Percentiles rank a stretch among this genome's conserved stretches.
phyloP scores from a whole-genome alignment of 1,284 basidiomycete species.

The Rhodotorula sp. region DNA sequence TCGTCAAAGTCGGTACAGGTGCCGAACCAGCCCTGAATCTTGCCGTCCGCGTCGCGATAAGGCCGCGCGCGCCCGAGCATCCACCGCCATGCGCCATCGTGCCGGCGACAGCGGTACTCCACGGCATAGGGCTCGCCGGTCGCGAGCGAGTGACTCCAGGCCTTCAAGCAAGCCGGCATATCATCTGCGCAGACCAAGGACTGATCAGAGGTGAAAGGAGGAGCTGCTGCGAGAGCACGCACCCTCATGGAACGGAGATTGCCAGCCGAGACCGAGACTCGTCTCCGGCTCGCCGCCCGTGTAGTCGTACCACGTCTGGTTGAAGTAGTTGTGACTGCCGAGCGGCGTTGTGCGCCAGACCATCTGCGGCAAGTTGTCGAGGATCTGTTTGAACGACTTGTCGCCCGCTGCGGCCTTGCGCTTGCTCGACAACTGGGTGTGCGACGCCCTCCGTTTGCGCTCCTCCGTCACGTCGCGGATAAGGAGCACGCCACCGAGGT shows the following conservation, averaged over 20 bases:
- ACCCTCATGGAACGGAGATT: constrained; percentile 47
- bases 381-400: constrained; percentile 20
- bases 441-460: not conserved
- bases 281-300: constrained; percentile 47
- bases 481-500: constrained; percentile 40
- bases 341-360: constrained; percentile 49
- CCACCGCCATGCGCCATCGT: constrained; percentile 27
- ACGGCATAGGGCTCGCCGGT: constrained; percentile 50
- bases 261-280: constrained; percentile 49
- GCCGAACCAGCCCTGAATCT: constrained; percentile 48
- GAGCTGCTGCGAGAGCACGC: not conserved
- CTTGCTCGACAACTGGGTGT: constrained; percentile 1
- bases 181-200: constrained; percentile 42
- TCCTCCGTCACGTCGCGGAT: constrained; percentile 38
- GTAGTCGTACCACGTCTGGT: constrained; percentile 46
- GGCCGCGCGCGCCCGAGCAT: constrained; percentile 24
- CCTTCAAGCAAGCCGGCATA: constrained; percentile 45
- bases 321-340: constrained; percentile 45
- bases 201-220: not conserved
- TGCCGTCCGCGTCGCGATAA: constrained; percentile 25
- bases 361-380: constrained; percentile 47
- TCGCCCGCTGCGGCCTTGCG: constrained; percentile 16
- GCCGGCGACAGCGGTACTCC: constrained; percentile 48
- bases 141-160: constrained; percentile 50
- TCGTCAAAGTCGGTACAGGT: constrained; percentile 42